Percentiles rank a stretch among this genome's conserved stretches.
Conservation (phyloP, 1,284 basidiomycete genomes). For the Gymnopus androsaceus region DNA sequence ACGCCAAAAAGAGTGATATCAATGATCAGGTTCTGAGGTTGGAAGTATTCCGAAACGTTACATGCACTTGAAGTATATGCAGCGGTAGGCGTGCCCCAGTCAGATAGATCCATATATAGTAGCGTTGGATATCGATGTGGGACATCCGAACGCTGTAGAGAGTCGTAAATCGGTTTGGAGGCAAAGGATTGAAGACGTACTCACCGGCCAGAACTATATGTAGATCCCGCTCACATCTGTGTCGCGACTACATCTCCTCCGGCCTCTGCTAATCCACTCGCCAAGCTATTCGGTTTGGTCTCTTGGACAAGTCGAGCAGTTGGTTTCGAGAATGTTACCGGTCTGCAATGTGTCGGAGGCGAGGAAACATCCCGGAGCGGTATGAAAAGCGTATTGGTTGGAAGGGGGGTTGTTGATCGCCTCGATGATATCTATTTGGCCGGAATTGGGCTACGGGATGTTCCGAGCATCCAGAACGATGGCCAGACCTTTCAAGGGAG, state of each 20-base stretch:
- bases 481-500: constrained; percentile 51
- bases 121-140: constrained; percentile 37
- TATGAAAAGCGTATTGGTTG: constrained; percentile 51
- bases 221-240: constrained; percentile 54
- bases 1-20: constrained; percentile 55
- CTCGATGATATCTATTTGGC: constrained; percentile 63
- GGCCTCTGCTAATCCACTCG: constrained; percentile 50
- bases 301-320: constrained; percentile 51
- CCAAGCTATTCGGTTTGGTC: constrained; percentile 52
- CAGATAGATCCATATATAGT: constrained; percentile 49
- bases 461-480: constrained; percentile 14
- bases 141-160: constrained; percentile 44
- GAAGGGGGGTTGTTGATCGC: constrained; percentile 42
- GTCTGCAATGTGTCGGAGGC: constrained; percentile 33
- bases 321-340: constrained; percentile 34
- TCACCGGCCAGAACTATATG: constrained; percentile 69
- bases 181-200: constrained; percentile 21
- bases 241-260: constrained; percentile 68
- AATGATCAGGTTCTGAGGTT: constrained; percentile 52
- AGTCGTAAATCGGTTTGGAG: neutral
- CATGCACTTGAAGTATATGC: constrained; percentile 48
- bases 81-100: constrained; percentile 63
- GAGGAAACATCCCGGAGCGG: constrained; percentile 36
- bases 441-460: constrained; percentile 53
- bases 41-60: constrained; percentile 53